phyloP scores from a whole-genome alignment of 1,139 yeast genomes.

The Blastobotrys raffinosifermentans region DNA sequence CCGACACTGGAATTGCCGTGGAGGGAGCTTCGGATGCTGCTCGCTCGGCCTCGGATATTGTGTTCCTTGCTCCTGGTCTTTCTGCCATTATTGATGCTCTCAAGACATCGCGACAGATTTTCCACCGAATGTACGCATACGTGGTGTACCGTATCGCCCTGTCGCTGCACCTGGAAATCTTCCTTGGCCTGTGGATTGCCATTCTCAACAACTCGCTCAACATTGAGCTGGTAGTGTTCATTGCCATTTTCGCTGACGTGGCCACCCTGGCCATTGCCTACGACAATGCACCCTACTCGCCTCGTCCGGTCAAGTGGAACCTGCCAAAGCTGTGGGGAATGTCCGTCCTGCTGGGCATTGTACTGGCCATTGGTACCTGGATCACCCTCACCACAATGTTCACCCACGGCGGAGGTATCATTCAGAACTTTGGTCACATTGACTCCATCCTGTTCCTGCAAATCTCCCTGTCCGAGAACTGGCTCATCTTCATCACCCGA shows the following conservation, averaged over 20 bases:
- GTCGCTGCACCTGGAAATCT: constrained; percentile 85
- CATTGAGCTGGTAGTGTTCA: constrained; percentile 85
- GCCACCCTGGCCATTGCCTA: constrained; percentile 94
- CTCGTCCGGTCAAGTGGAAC: constrained; percentile 90
- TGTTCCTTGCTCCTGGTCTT: constrained; percentile 93
- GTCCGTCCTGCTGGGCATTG: constrained; percentile 76
- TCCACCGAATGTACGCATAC: constrained; percentile 97
- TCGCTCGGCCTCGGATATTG: constrained; percentile 94
- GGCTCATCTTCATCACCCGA: constrained; percentile 93
- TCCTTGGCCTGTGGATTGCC: constrained; percentile 92
- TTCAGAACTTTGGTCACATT: constrained; percentile 89
- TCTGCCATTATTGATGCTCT: constrained; percentile 83
- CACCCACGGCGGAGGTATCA: constrained; percentile 80
- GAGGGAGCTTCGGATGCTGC: constrained; percentile 98
- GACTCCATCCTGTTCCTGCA: constrained; percentile 91
- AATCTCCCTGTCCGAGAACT: constrained; percentile 88
- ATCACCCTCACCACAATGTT: constrained; percentile 88
- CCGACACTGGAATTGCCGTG: constrained; percentile 96
- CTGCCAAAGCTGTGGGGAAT: constrained; percentile 95
- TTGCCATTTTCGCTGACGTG: constrained; percentile 94
- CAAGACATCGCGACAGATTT: constrained; percentile 92
- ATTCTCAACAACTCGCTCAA: constrained; percentile 77
- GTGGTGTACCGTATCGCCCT: constrained; percentile 95
- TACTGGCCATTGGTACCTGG: constrained; percentile 89
- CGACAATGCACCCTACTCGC: constrained; percentile 91